Evolutionary conservation across 2,329 filamentous ascomycete species (phyloP).

Genomic region (Aspergillus awamori): DNA sequence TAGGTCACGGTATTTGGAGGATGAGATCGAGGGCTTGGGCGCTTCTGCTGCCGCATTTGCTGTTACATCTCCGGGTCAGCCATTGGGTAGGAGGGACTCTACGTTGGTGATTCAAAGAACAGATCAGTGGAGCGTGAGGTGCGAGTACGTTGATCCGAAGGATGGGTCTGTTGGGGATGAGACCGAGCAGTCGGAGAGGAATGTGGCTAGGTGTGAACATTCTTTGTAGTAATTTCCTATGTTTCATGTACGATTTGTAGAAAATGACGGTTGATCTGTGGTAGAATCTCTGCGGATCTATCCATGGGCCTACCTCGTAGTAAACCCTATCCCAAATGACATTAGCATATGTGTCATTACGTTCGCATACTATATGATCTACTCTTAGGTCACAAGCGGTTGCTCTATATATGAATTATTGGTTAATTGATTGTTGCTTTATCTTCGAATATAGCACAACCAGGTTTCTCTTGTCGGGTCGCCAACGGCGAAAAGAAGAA

Average conservation of each 20-base stretch:
- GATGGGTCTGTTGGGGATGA: not conserved
- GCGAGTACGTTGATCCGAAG: not conserved
- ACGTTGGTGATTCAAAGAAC: not conserved
- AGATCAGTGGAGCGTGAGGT: conserved; percentile 2
- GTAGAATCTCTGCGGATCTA: not conserved
- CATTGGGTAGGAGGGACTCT: not conserved
- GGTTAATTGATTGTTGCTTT: too few species aligned
- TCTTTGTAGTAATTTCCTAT: not conserved
- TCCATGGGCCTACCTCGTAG: too few species aligned
- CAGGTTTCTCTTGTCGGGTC: too few species aligned
- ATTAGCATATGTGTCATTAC: too few species aligned
- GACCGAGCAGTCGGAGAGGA: not conserved
- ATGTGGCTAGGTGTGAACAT: not conserved
- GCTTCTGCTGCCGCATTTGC: conserved; percentile 3
- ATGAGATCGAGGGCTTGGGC: not conserved
- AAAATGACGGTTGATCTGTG: not conserved
- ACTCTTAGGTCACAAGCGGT: too few species aligned
- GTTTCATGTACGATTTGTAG: not conserved
- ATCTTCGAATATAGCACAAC: too few species aligned
- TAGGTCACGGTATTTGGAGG: not conserved
- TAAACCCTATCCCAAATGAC: too few species aligned
- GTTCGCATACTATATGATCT: too few species aligned
- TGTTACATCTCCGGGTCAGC: not conserved
- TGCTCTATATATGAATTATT: too few species aligned
- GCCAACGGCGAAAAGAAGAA: too few species aligned